Base-by-base conservation (phyloP, 2,329 filamentous ascomycete species). In the Cucurbitaria berberidis region DNA sequence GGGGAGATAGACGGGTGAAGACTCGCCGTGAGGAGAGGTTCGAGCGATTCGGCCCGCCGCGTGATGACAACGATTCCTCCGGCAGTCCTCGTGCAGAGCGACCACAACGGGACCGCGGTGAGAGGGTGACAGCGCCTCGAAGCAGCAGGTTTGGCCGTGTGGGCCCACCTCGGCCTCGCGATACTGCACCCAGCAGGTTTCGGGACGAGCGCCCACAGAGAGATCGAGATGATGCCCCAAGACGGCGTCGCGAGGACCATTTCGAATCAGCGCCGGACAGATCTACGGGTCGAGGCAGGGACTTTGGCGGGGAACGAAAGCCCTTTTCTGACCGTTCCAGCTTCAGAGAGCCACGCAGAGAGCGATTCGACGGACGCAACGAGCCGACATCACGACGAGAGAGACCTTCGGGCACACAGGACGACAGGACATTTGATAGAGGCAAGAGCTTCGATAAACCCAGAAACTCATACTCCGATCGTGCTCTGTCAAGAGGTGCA, bases 41-140 rank as follows among this genome's bases (percentile, higher is more conserved):
- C 16, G 59, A 62, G 24, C 45, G 42, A 8, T 60, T 57, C n/a
- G 46, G 51, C 2, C 34, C 49, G 27, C 29, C 53, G n/a, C 46
- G 53, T 8, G 41, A 57, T 9, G 49, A 45, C 18, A 22, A 22
- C 10, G 19, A 24, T 39, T 21, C 36, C 4, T n/a, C 36, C 13
- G 11, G 11, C 5, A 22, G 36, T 3, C 2, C 5, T 13, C 36
- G 19, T 15, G 19, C 10, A 24, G 36, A 39, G 21, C 36, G 36
- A 13, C 10, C 36, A 22, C 18, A 15, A 7, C 6, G 21, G 19
- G 36, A 15, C 21, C 11, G 21, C 15, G 10, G n/a, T 4, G 32
- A 22, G 36, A 43, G 21, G 22, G 16, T 11, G 35, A 29, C 44
- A 27, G 10, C 39, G 22, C 35, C 40, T 30, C 45, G 41, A n/a